A percentile compares a stretch with the other conserved stretches of the same genome.
Evolutionary conservation across 169 alveolate species (phyloP).

Genomic region (Toxoplasma gondii): DNA sequence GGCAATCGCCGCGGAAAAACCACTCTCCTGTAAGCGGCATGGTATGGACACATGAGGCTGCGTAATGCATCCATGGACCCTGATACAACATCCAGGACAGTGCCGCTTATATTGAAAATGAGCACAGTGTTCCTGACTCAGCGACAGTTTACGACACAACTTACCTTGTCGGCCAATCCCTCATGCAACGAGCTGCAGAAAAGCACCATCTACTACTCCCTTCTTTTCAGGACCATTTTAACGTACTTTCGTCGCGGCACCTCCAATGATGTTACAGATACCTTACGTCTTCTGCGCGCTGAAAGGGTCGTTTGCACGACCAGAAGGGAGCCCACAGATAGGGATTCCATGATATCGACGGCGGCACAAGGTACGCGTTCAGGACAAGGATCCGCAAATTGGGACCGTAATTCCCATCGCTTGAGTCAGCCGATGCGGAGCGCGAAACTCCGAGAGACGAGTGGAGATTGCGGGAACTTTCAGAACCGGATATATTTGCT

Average conservation of each 20-base stretch:
- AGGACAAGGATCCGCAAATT: constrained; percentile 45
- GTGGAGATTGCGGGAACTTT: background rate
- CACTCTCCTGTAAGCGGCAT: too few relatives aligned
- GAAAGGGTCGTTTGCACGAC: constrained; percentile 62
- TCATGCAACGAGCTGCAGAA: too few relatives aligned
- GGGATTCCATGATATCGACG: constrained; percentile 66
- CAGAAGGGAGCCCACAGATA: constrained; percentile 70
- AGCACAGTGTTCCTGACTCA: too few relatives aligned
- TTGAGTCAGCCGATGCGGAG: background rate
- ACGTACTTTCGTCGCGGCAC: too few relatives aligned
- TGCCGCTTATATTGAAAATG: background rate
- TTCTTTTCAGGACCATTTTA: too few relatives aligned
- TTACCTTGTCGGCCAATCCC: too few relatives aligned
- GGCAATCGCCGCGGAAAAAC: too few relatives aligned
- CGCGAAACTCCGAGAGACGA: background rate
- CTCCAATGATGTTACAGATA: too few relatives aligned
- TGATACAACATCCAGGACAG: background rate
- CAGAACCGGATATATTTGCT: background rate
- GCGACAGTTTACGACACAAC: too few relatives aligned
- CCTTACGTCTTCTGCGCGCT: constrained; percentile 63
- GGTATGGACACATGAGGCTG: too few relatives aligned
- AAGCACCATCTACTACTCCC: too few relatives aligned
- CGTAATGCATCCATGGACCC: too few relatives aligned
- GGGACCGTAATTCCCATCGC: constrained; percentile 3
- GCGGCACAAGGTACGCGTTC: constrained; percentile 63